Evolutionary conservation across 129 eudicot genomes (phyloP), one percentile per base, ranked within the genome.

Genomic region (Escallonia rubra): DNA sequence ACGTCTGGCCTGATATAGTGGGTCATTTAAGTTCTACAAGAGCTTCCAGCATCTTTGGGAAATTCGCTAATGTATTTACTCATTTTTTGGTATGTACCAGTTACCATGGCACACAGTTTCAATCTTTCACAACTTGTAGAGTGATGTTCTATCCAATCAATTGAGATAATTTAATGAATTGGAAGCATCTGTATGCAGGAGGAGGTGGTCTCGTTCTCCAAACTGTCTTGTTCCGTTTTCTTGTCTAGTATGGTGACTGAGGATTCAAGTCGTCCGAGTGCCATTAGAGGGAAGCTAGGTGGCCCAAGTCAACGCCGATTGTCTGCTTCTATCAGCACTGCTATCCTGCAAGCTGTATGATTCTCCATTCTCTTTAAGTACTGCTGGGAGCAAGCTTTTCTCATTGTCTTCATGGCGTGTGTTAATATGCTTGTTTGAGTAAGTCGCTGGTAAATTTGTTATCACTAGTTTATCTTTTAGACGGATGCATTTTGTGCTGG

Each of bases 261-360:
- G 59, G 77, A 63, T 43, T 63, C 72, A 52, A 67, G 42, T 55
- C 72, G 89, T 69, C 96, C 99, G 49, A 82, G 89, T 62, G 80
- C 96, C n/a, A 65, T 94, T 43, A 89, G 59, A 70, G 99, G 99
- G 64, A 87, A 74, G 80, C 80, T 94, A 61, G 99, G 99, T 51
- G 99, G 99, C 39, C 94, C 85, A 43, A 90, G 97, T 83, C 99
- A 87, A 81, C 79, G 97, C 3, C 82, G 97, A 13, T 67, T 94
- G 71, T 67, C 97, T 41, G 77, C 88, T 74, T 76, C 80, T 61
- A 50, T 78, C 15, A 83, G 87, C 11, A 82, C 93, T 63, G 72
- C 85, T 68, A 81, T 89, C 64, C 58, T 94, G 78, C 86, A 87
- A 82, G 93, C 93, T 75, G 98, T 92, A 92, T 52, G 82, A 56